Evolutionary conservation across 2,329 filamentous ascomycete genomes (phyloP).

Genomic region (Penicillium sp.): DNA sequence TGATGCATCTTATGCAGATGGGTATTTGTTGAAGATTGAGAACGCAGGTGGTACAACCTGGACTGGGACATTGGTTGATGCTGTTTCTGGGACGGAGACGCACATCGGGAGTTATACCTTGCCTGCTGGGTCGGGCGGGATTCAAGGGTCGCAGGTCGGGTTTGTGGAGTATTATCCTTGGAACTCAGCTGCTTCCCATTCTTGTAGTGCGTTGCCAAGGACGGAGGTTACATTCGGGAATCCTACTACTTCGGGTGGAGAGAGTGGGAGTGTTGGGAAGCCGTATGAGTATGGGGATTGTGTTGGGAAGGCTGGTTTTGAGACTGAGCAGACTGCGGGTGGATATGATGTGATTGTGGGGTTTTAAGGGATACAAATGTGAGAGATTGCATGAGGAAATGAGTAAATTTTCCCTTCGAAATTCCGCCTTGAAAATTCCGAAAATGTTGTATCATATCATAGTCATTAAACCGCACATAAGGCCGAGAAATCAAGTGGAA

Average conservation of each 20-base stretch:
- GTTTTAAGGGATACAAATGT: slow-evolving; percentile 8
- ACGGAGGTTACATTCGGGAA: slow-evolving; percentile 22
- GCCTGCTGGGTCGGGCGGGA: slow-evolving; percentile 21
- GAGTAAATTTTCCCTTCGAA: too few species aligned
- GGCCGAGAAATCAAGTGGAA: too few species aligned
- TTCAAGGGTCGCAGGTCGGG: slow-evolving; percentile 24
- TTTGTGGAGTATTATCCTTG: slow-evolving; percentile 34
- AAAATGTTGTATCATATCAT: too few species aligned
- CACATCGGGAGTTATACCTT: slow-evolving; percentile 31
- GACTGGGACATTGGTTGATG: slow-evolving; percentile 29
- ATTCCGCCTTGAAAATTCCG: too few species aligned
- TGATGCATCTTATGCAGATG: slow-evolving; percentile 16
- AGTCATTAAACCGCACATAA: too few species aligned
- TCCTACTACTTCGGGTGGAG: slow-evolving; percentile 17
- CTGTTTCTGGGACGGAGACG: slow-evolving; percentile 15
- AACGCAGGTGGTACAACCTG: slow-evolving; percentile 28
- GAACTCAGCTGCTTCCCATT: slow-evolving; percentile 16
- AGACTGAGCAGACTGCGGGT: slow-evolving; percentile 5
- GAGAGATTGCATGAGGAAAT: too few species aligned
- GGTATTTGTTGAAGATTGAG: slow-evolving; percentile 24
- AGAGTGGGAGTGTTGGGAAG: slow-evolving; percentile 9
- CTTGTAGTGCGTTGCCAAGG: slow-evolving; percentile 19
- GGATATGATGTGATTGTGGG: slow-evolving; percentile 22
- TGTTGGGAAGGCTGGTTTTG: slow-evolving; percentile 24
- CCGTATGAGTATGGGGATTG: slow-evolving; percentile 34